Base-by-base conservation (phyloP, 1,284 basidiomycete genomes). In the Pascua sp. region DNA sequence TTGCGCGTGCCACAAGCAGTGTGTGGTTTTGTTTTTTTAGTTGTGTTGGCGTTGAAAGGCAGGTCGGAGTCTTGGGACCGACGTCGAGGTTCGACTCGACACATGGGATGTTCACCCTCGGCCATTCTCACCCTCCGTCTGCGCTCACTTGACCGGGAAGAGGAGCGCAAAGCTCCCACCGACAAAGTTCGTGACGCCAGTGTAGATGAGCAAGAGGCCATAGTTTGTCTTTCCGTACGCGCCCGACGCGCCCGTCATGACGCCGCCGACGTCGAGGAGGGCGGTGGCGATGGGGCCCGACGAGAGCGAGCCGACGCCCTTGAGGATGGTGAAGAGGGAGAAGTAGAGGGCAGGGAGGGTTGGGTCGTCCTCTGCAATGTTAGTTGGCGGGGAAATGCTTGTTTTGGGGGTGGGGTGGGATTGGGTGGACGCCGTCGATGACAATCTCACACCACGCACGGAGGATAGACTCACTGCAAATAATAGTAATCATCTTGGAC, bases 291-390 rank as follows among this genome's bases (percentile, higher is more conserved):
- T 66, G 8, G 73, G 72, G 36, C 71, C 76, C 10, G 70, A 75
- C 3, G 72, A 66, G 49, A 78, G 67, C 58, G 72, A 75, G 8
- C 76, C 77, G 9, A 78, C 62, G 11, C 76, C 77, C 48, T 73
- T 60, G 24, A 67, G 57, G 43, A 72, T 67, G 16, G 72, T 67
- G 52, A 77, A 77, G 17, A 73, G 56, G 11, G 70, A 69, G 55
- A 76, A 78, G 8, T 72, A 53, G 17, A 72, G 56, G 1, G 67
- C 59, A 1, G 70, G 70, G 1, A 70, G 56, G 8, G 60, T 57
- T 0, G 72, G 72, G 54, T 78, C 76, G 59, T 75, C 76, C 42
- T 67, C 73, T 70, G 49, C 2, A 7, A 0, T 3, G 39, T 55
- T 32, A 55, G 49, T 40, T 42, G 12, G 15, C 16, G 32, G 13